Conservation (phyloP, 257 asterid species). For the Rauvolfia tetraphylla region DNA sequence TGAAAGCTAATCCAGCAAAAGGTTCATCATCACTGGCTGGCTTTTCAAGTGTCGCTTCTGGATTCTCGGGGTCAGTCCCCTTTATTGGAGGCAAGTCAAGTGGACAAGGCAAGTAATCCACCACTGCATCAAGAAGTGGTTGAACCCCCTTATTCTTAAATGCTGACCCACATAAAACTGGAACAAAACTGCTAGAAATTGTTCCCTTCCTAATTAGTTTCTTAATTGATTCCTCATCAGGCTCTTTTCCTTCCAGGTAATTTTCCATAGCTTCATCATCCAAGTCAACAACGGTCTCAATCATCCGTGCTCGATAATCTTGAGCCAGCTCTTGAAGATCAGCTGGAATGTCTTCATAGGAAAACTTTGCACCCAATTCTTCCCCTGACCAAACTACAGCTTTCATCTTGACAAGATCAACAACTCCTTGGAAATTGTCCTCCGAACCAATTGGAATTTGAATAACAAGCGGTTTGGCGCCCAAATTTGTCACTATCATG, state of each 20-base stretch:
- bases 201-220: constrained; percentile 76
- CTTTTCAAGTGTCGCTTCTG: constrained; percentile 57
- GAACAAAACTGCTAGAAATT: constrained; percentile 59
- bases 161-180: constrained; percentile 89
- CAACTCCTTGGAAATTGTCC: constrained; percentile 74
- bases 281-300: constrained; percentile 68
- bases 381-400: constrained; percentile 89
- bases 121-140: constrained; percentile 84
- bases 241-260: constrained; percentile 85
- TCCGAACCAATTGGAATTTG: constrained; percentile 88
- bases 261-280: constrained; percentile 89
- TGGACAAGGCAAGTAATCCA: constrained; percentile 89
- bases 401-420: constrained; percentile 85
- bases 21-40: constrained; percentile 62
- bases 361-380: constrained; percentile 92
- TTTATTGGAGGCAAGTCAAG: constrained; percentile 80
- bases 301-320: constrained; percentile 64
- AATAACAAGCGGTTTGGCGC: constrained; percentile 87
- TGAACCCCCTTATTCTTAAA: constrained; percentile 96
- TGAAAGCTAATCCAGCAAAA: constrained; percentile 90
- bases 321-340: constrained; percentile 71
- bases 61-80: constrained; percentile 91
- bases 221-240: constrained; percentile 71
- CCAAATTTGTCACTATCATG: constrained; percentile 84
- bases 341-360: constrained; percentile 67